Base-by-base conservation (phyloP, 257 asterid species). In the Nyctanthes arbortristis region DNA sequence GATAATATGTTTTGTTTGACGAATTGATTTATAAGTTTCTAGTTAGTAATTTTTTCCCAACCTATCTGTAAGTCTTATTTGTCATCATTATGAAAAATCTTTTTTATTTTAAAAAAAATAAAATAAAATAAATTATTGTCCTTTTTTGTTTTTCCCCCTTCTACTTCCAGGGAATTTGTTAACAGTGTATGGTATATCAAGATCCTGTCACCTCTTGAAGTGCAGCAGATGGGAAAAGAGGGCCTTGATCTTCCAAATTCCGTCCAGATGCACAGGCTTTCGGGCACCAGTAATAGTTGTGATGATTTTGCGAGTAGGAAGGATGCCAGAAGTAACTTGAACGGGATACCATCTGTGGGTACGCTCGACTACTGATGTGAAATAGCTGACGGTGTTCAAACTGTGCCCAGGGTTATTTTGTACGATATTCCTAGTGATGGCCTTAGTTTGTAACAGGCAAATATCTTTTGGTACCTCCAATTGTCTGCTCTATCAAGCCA, bases 221-320 rank as follows among this genome's bases (percentile, higher is more conserved):
- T 90, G 85, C 97, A 90, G 70, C 98, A 93, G 72, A 88, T 93
- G 97, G 93, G 92, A 57, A 93, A 85, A 81, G 93, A 82, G 8
- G 93, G 96, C 59, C 86, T 87, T 33, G 80, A 77, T 71, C 96
- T 87, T 72, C 90, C 93, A 9, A 81, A 79, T 68, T 73, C 88
- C 4, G 80, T 57, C 79, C 75, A 80, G 34, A 34, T 72, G 13
- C 81, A 79, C 4, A 81, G 82, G 61, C 82, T 82, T 78, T 79
- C 87, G 0, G 56, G 70, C 66, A 77, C 69, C 72, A 78, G 68
- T 81, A 78, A 73, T 24, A 77, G 79, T 70, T 83, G 85, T 20
- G 94, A 87, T 30, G 85, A 81, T 29, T 85, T 84, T 62, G 63
- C 67, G 75, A 76, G 79, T 56, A 87, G 73, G 40, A 91, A 88